phyloP scores from a whole-genome alignment of 106 monocot genomes.

The Triglochin maritima region DNA sequence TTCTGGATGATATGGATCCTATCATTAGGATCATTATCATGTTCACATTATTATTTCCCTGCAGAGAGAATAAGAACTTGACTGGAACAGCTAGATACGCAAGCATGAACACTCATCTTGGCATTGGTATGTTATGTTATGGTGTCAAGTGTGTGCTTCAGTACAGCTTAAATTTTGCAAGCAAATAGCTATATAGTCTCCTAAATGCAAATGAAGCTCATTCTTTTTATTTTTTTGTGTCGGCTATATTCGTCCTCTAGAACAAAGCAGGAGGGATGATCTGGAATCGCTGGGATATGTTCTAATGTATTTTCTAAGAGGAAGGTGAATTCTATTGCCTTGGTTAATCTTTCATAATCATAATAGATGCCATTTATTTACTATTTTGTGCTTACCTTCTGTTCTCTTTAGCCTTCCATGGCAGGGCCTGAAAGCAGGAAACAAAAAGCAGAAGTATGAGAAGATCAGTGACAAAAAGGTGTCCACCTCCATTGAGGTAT shows the following conservation, averaged over 20 bases:
- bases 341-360: not conserved
- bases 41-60: not conserved
- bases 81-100: constrained; percentile 99
- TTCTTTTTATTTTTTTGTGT: not conserved
- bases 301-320: constrained; percentile 30
- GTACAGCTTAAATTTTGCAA: no score
- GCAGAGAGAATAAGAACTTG: constrained; percentile 93
- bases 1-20: not conserved
- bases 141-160: no score
- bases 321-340: constrained; percentile 14
- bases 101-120: constrained; percentile 92
- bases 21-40: not conserved
- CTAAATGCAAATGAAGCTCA: no score
- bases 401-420: constrained; percentile 23
- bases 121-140: constrained; percentile 47
- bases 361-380: not conserved
- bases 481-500: constrained; percentile 25
- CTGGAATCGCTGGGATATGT: constrained; percentile 32
- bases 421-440: constrained; percentile 30
- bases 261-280: constrained; percentile 39
- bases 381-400: not conserved
- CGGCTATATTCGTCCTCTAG: constrained; percentile 1
- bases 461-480: constrained; percentile 29
- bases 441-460: constrained; percentile 32
- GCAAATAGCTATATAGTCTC: no score